phyloP scores from a whole-genome alignment of 1,139 yeast genomes.

The Candida pseudoviswanathii region DNA sequence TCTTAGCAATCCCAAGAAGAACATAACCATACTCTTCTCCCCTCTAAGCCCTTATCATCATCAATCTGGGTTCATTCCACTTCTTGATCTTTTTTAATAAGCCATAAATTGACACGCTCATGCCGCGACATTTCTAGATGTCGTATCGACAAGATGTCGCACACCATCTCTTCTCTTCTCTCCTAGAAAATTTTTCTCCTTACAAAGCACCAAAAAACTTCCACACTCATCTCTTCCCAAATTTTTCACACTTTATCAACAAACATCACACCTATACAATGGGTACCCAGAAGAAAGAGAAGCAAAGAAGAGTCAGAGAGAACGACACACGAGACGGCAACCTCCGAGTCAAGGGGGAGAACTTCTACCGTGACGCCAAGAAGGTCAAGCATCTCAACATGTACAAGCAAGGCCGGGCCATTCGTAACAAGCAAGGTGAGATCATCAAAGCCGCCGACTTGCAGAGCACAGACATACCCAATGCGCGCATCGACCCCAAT shows the following conservation, averaged over 20 bases:
- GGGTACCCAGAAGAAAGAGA: slow-evolving; percentile 95
- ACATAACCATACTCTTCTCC: too few relatives aligned
- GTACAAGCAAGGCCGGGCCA: slow-evolving; percentile 92
- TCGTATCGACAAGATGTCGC: background rate
- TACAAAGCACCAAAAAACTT: too few relatives aligned
- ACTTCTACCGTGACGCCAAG: slow-evolving; percentile 93
- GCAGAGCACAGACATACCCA: slow-evolving; percentile 86
- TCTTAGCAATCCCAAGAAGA: too few relatives aligned
- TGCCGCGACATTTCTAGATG: background rate
- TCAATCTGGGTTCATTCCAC: too few relatives aligned
- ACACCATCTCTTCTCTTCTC: background rate
- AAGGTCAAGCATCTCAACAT: slow-evolving; percentile 86
- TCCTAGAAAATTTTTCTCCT: slow-evolving; percentile 2
- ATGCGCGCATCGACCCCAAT: slow-evolving; percentile 93
- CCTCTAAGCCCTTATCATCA: too few relatives aligned
- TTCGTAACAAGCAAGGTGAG: slow-evolving; percentile 85
- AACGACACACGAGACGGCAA: slow-evolving; percentile 86
- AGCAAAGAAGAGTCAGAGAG: slow-evolving; percentile 80
- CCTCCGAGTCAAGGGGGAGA: slow-evolving; percentile 93
- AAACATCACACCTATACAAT: slow-evolving; percentile 35
- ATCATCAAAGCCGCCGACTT: slow-evolving; percentile 83
- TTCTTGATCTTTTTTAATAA: too few relatives aligned
- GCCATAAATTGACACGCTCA: too few relatives aligned
- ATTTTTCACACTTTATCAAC: background rate
- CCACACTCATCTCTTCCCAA: background rate